Conservation (phyloP, 768 basidiomycete genomes). For the Lactifluus volemus region DNA sequence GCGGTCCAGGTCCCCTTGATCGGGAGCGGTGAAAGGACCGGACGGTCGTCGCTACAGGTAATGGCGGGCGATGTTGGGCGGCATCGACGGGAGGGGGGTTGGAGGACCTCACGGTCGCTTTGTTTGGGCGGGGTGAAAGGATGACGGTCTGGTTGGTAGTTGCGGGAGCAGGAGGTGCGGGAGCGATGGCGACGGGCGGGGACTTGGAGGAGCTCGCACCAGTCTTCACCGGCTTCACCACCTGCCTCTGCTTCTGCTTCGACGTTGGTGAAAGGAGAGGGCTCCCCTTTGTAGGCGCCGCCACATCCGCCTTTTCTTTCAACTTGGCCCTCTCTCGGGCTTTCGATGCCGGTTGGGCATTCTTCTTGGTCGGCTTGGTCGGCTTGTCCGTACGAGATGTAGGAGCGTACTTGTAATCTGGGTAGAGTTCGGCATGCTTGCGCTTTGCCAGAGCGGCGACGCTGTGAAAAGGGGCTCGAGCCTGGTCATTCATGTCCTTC, state of each 20-base stretch:
- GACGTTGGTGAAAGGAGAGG: neutral
- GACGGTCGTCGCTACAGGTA: neutral
- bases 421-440: conserved; percentile 42
- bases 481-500: conserved; percentile 42
- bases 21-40: neutral
- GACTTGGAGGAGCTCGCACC: neutral
- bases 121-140: neutral
- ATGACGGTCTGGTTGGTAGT: conserved; percentile 24
- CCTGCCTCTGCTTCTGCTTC: neutral
- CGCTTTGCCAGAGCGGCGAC: conserved; percentile 40
- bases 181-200: neutral
- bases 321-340: conserved; percentile 35
- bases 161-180: conserved; percentile 8
- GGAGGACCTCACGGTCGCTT: neutral
- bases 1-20: neutral
- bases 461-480: conserved; percentile 38
- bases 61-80: neutral
- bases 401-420: conserved; percentile 59
- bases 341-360: conserved; percentile 20
- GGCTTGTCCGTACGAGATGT: conserved; percentile 26
- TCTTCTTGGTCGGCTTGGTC: conserved; percentile 27
- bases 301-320: conserved; percentile 29
- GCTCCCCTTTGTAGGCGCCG: conserved; percentile 25
- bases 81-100: neutral
- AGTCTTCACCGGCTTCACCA: neutral